phyloP scores from a whole-genome alignment of 2,329 filamentous ascomycete species.

The Epichloe sp. region DNA sequence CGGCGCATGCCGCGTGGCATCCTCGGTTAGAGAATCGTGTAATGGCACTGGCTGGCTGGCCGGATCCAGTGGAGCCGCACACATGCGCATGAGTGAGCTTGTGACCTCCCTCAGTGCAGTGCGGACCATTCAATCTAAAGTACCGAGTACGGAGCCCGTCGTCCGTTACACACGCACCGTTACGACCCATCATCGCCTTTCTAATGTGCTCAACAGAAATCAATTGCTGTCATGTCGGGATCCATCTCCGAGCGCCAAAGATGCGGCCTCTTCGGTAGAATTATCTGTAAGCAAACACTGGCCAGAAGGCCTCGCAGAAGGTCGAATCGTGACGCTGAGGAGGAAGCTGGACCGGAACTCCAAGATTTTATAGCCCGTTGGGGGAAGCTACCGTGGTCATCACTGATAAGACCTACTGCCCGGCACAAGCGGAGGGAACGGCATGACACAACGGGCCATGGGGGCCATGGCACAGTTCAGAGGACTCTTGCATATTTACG shows the following conservation, averaged over 20 bases:
- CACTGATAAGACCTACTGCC: too few species aligned
- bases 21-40: conserved; percentile 1
- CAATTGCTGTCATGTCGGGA: too few species aligned
- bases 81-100: neutral
- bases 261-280: too few species aligned
- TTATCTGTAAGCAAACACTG: too few species aligned
- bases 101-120: too few species aligned
- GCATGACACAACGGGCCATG: too few species aligned
- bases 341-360: neutral
- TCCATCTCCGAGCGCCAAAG: too few species aligned
- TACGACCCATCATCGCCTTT: neutral
- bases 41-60: neutral
- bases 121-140: neutral
- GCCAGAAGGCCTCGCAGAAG: neutral
- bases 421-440: neutral
- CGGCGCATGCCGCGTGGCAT: conserved; percentile 7
- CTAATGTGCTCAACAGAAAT: too few species aligned
- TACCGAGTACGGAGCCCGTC: neutral
- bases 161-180: neutral
- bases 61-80: neutral
- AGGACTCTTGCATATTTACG: too few species aligned
- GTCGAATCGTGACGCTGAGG: neutral
- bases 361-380: neutral
- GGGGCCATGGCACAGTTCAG: too few species aligned
- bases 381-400: too few species aligned